Conservation (phyloP, 1,284 basidiomycete species). For the Malassezia restricta region DNA sequence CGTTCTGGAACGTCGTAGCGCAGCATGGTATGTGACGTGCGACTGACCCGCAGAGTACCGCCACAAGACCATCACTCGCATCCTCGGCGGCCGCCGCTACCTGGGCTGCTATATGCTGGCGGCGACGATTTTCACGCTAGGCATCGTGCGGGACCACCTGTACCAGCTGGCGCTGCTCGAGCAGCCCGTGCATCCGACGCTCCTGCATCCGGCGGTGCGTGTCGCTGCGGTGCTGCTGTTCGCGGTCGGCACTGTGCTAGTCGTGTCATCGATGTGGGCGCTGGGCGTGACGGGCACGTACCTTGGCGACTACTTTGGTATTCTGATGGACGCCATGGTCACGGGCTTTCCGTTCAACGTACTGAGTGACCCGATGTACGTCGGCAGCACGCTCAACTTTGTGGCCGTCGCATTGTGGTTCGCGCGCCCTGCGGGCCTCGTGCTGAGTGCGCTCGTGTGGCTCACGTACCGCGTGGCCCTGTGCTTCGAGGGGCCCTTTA, state of each 20-base stretch:
- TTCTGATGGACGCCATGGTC: conserved; percentile 70
- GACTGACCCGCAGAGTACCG: conserved; percentile 25
- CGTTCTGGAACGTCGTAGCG: conserved; percentile 89
- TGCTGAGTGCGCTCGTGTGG: conserved; percentile 40
- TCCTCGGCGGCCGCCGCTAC: conserved; percentile 45
- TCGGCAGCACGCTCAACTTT: conserved; percentile 43
- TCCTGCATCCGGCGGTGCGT: conserved; percentile 55
- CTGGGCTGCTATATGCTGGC: conserved; percentile 80
- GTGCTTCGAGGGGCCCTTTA: conserved; percentile 41
- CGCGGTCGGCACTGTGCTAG: conserved; percentile 50
- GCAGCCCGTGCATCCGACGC: conserved; percentile 54
- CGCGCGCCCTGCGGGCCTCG: conserved; percentile 39
- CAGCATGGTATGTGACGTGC: conserved; percentile 61
- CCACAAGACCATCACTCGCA: conserved; percentile 38
- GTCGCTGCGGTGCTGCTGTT: conserved; percentile 60
- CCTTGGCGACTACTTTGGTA: conserved; percentile 96
- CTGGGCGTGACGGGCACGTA: conserved; percentile 71
- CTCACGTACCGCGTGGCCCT: conserved; percentile 35
- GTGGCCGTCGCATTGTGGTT: conserved; percentile 38
- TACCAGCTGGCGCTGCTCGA: conserved; percentile 53
- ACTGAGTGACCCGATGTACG: conserved; percentile 83
- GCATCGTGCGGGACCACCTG: conserved; percentile 73
- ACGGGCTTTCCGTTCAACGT: conserved; percentile 89
- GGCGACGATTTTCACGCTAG: conserved; percentile 74
- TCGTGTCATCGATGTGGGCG: conserved; percentile 77